These are phyloP conservation scores for Prunus dulcis DNA, from an alignment of 306 rosid genomes.

Conservation along the genomic window DNA sequence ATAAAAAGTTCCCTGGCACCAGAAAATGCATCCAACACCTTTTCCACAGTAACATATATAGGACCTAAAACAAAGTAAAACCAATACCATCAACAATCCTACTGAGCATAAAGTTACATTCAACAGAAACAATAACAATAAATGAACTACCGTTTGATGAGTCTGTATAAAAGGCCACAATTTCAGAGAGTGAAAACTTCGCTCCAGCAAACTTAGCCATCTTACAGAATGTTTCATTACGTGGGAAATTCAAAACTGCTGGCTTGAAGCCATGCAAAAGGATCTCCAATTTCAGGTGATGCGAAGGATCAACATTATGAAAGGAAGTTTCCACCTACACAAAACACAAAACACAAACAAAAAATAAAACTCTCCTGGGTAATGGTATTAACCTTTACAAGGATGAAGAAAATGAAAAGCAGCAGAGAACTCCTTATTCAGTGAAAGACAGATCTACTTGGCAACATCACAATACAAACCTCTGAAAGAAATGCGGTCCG, in stretches of 20 bases:
- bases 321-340: constrained; percentile 66
- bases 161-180: constrained; percentile 51
- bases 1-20: constrained; percentile 76
- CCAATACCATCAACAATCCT: constrained; percentile 23
- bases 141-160: constrained; percentile 40
- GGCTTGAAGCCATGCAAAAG: constrained; percentile 62
- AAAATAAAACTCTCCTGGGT: neutral
- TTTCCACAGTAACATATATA: constrained; percentile 68
- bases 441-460: constrained; percentile 1
- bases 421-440: neutral
- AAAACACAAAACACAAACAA: neutral
- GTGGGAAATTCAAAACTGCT: constrained; percentile 67
- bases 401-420: constrained; percentile 12
- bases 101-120: neutral
- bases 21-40: constrained; percentile 76
- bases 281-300: constrained; percentile 75
- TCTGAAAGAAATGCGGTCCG: constrained; percentile 59
- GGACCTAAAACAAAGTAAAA: constrained; percentile 51
- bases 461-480: constrained; percentile 52
- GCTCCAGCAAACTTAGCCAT: constrained; percentile 68
- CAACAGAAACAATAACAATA: constrained; percentile 8
- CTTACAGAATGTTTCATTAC: constrained; percentile 69
- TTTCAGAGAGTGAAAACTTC: constrained; percentile 69
- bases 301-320: constrained; percentile 88
- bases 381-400: constrained; percentile 1